Base-by-base conservation (phyloP, 1,139 yeast species). In the Pneumocystis wakefieldiae region DNA sequence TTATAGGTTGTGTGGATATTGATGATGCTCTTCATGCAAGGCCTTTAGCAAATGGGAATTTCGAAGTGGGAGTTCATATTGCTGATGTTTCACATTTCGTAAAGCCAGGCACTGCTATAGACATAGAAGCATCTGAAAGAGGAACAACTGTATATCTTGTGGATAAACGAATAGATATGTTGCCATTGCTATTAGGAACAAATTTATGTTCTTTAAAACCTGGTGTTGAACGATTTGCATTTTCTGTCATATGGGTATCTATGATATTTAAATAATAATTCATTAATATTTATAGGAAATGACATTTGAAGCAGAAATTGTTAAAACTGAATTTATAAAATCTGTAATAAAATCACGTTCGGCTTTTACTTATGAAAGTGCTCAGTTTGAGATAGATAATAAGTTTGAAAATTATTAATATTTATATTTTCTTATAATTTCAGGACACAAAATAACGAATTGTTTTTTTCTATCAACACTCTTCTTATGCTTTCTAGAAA, bases 81-180 rank as follows among this genome's bases (percentile, higher is more conserved):
- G 99, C 99, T 6, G 99, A 94, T 76, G 99, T 94, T 29, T 89
- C 97, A 0, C 95, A 94, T 75, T 94, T 94, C 71, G 98, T 94
- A 61, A 89, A 90, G 74, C 86, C 98, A 0, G 87, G 85, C 68
- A 90, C 97, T 3, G 85, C 98, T 0, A 78, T 94, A 66, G 98
- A 94, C 73, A 86, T 83, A 61, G 99, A 94, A 76, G 99, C 97
- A 75, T 96, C 97, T 0, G 81, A 95, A 1, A 83, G 99, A 75
- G 97, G 97, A 72, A 94, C 98, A 0, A 91, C 98, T 4, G 97
- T 92, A 2, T 94, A 94, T 74, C 79, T 94, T 67, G 98, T 94
- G n/a, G 98, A 94, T 73, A 92, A 94, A 75, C 87, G 99, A 80
- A 94, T 94, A 69, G 99, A 94, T 80, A 94, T 94, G 99, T 80